These are phyloP conservation scores for Neofusicoccum sp. DNA, from an alignment of 2,329 filamentous ascomycete species.

Conservation along the genomic window DNA sequence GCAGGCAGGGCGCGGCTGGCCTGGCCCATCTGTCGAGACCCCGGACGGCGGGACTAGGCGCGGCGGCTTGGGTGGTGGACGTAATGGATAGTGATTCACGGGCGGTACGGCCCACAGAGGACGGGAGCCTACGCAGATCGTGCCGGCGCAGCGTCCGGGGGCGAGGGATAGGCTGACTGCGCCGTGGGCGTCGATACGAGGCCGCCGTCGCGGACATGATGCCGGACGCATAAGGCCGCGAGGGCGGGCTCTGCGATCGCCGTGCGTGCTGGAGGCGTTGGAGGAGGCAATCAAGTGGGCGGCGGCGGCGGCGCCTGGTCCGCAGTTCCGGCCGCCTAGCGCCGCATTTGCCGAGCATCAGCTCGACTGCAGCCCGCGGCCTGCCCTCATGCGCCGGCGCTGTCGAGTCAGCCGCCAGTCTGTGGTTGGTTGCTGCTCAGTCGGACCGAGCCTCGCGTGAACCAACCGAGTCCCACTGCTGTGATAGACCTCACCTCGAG, in stretches of 20 bases:
- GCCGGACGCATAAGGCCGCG: not conserved
- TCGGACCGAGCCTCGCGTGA: conserved; percentile 3
- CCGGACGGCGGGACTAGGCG: not conserved
- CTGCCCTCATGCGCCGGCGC: not conserved
- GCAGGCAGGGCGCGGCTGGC: no score
- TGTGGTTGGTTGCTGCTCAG: not conserved
- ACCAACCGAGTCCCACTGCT: not conserved
- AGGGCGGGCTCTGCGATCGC: not conserved
- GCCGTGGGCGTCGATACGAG: not conserved
- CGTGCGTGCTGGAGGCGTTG: not conserved
- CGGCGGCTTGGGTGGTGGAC: not conserved
- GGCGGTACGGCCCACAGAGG: conserved; percentile 5
- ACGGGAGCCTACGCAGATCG: conserved; percentile 6
- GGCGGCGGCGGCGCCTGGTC: not conserved
- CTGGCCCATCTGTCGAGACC: not conserved
- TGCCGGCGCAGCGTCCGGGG: not conserved
- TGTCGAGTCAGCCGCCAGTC: not conserved
- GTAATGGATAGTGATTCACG: conserved; percentile 7
- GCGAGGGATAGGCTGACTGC: not conserved
- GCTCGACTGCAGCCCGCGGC: not conserved
- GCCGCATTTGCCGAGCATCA: not conserved
- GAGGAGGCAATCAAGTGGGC: not conserved
- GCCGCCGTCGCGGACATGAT: not conserved
- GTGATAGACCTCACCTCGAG: not conserved
- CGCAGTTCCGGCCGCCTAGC: not conserved